Base-by-base conservation (phyloP, 2,329 filamentous ascomycete species). In the Fusarium papillatum region DNA sequence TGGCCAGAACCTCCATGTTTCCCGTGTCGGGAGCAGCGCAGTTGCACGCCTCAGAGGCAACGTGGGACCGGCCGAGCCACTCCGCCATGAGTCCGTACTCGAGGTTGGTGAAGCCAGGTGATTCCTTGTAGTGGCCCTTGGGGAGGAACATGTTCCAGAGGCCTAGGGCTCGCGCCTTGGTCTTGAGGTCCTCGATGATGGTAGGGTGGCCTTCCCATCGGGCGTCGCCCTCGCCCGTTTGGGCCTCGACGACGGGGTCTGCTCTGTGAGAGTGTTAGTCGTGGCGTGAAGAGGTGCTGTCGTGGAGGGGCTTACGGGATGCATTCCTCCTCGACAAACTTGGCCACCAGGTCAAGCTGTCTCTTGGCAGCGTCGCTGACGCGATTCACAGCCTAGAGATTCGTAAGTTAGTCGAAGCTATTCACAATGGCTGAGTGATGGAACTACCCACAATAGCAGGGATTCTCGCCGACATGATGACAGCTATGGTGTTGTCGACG, bases 101-200 rank as follows among this genome's bases (percentile, higher is more conserved):
- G 74, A 99, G 88, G 85, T 98, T 99, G 71, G 93, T 95, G 87
- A 95, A 98, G 39, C 97, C 97, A 29, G 96, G 95, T 2, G 95
- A 97, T 87, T 98, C 95, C 84, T 94, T 95, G 90, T 98, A 98
- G 86, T 98, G 96, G 80, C 93, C 95, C 87, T 94, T 96, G 76
- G 97, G 95, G 78, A 99, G 86, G 89, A 99, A 99, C 93, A 99
- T 94, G 86, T 99, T 99, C 97, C 97, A 99, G 57, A 99, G 89
- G 2, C 96, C 97, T 31, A 98, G 90, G 79, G 93, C 90, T 81
- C 89, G 91, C 55, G 96, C 97, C 84, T 95, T 94, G 76, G 86
- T 88, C 90, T 98, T 98, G 79, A 99, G 90, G 67, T 97, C 93
- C 78, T 99, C 97, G 73, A 99, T 90, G 79, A 98, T 89, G 50